Evolutionary conservation across 1,284 basidiomycete genomes (phyloP), one percentile per base, ranked within the genome.

Genomic region (Microbotryum scabiosae): DNA sequence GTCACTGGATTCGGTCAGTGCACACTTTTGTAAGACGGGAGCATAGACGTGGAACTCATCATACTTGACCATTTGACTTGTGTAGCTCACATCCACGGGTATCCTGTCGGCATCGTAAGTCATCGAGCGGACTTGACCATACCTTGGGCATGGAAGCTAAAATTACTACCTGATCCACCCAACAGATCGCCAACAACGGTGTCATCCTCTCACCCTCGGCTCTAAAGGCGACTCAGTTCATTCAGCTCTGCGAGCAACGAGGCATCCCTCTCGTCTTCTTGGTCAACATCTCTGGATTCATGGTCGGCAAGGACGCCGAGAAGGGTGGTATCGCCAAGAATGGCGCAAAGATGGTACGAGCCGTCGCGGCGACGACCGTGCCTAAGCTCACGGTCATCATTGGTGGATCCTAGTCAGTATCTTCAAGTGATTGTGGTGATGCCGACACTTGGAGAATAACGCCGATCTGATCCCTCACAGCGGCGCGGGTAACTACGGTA

Each of bases 321-420:
- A 58, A 58, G 43, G 68, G 67, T 85, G 92, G 92, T 2, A 97
- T 97, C 69, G 92, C 92, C 18, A 96, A 96, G 77, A 91, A 97
- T 73, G 92, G 92, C 32, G 92, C 92, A 20, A 97, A 97, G 81
- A 94, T 97, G 90, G 92, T 97, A 62, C 84, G 92, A 59, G 92
- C 92, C 1, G 93, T 97, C 12, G 92, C 93, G 1, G 89, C 73
- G 88, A 90, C 51, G 85, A 93, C 60, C 69, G 91, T 96, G 16
- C 91, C 93, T 28, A 97, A 97, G 76, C 80, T 94, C 64, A 96
- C 92, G 0, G 87, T 97, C 47, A 80, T 96, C 55, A 86, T 96
- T n/a, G 93, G 93, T 45, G 92, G 92, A 55, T 91, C 87, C 73
- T 96, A 32, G 21, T 36, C 51, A n/a, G 32, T 21, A 9, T 12